Base-by-base conservation (phyloP, 2,329 filamentous ascomycete genomes). In the Hypoxylon sp. region DNA sequence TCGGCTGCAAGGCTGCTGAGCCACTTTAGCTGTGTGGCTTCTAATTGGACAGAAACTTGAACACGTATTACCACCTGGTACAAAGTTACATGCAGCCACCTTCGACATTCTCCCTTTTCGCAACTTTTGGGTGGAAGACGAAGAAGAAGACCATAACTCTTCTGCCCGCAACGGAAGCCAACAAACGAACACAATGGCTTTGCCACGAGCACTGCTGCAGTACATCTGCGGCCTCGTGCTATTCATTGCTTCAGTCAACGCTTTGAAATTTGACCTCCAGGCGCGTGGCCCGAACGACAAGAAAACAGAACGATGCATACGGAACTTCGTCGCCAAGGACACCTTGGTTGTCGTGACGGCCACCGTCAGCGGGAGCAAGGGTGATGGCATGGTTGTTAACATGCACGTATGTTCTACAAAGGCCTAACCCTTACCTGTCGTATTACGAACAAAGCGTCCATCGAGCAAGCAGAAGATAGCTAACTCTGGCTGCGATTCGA, bases 291-390 rank as follows among this genome's bases (percentile, higher is more conserved):
- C 84, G 58, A 81, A 83, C 65, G 85, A 88, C 80, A 89, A 91
- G 76, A 85, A 85, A 69, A 89, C 87, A 77, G 92, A 95, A 83
- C 89, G 95, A 84, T 99, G 96, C 85, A 92, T 99, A 81, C 90
- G 95, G 80, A 99, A 99, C 85, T 99, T 98, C 81, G 95, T 98
- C 73, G 88, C 89, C 69, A 92, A 90, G 82, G 94, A 98, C 79
- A 97, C 96, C 72, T 85, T 99, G 73, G 96, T 99, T 46, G 95
- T 98, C 35, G 95, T 99, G 59, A 98, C 95, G 64, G 93, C 95
- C 61, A 97, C 90, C 66, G 87, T 97, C 63, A 89, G 91, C 79
- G 96, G 96, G n/a, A 84, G 84, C 73, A 93, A 91, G 82, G 95
- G 94, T 65, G 96, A 99, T 85, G 96, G 96, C 59, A 95, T 97